Evolutionary conservation across 1,284 basidiomycete genomes (phyloP).

Genomic region (Puccinia novopanici): DNA sequence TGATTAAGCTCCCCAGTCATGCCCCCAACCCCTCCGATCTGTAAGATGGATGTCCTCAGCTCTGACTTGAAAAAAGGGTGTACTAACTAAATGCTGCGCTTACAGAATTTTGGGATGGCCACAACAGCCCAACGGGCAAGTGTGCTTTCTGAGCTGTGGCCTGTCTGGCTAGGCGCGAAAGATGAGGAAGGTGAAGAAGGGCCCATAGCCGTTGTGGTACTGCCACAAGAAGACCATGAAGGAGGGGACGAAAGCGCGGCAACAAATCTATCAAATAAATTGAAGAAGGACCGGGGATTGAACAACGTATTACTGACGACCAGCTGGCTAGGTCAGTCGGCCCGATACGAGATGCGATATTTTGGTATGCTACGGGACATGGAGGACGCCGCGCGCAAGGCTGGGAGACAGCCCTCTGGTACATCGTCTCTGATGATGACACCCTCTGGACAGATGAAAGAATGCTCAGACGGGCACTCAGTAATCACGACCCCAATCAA

Average conservation of each 20-base stretch:
- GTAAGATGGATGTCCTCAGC: conserved; percentile 9
- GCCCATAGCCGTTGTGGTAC: conserved; percentile 8
- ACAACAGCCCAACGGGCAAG: conserved; percentile 39
- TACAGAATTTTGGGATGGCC: conserved; percentile 38
- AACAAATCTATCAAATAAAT: not conserved
- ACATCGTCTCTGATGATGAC: conserved; percentile 50
- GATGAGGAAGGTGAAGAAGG: not conserved
- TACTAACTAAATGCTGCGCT: not conserved
- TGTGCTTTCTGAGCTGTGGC: conserved; percentile 28
- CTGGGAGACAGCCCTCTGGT: conserved; percentile 22
- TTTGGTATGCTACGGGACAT: conserved; percentile 29
- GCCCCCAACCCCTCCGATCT: conserved; percentile 22
- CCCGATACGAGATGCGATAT: conserved; percentile 34
- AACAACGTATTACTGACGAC: conserved; percentile 7
- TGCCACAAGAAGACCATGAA: not conserved
- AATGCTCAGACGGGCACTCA: conserved; percentile 52
- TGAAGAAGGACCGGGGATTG: not conserved
- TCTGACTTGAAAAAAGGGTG: not conserved
- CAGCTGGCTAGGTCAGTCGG: conserved; percentile 13
- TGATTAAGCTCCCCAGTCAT: not conserved
- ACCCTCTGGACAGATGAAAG: conserved; percentile 55
- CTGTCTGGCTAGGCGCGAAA: conserved; percentile 11
- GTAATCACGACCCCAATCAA: conserved; percentile 53
- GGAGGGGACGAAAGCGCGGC: not conserved
- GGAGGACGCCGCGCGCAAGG: conserved; percentile 1